Evolutionary conservation across 495 filamentous ascomycete genomes (phyloP).

Genomic region (Hypoxylon perforatum): DNA sequence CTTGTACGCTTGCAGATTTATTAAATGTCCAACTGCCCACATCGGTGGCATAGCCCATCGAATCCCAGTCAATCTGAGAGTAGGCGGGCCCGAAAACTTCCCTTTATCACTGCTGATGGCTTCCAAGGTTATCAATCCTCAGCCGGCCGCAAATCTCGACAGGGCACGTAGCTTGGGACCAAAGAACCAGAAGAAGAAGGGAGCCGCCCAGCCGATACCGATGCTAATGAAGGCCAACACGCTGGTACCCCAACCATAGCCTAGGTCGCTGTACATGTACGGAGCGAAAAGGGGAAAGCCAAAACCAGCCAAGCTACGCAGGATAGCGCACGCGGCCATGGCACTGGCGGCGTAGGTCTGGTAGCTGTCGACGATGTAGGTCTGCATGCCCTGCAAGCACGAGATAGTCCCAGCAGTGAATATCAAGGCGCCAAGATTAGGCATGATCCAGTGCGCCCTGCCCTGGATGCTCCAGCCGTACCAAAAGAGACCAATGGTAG

Average conservation of each 20-base stretch:
- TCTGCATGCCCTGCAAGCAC: constrained; percentile 76
- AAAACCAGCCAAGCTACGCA: constrained; percentile 77
- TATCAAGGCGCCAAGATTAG: constrained; percentile 73
- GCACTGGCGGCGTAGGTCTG: constrained; percentile 79
- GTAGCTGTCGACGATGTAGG: constrained; percentile 83
- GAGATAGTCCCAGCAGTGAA: constrained; percentile 71
- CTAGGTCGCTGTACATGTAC: constrained; percentile 67
- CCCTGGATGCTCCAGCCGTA: constrained; percentile 78
- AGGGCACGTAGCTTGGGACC: constrained; percentile 60
- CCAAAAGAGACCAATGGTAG: constrained; percentile 73
- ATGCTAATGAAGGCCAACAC: constrained; percentile 65
- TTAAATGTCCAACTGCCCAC: no score
- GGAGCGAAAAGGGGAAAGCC: constrained; percentile 82
- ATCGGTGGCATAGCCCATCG: no score
- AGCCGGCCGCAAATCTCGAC: constrained; percentile 75
- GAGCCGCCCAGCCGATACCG: constrained; percentile 60
- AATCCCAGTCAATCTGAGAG: no score
- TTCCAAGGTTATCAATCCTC: no score
- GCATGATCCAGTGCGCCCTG: constrained; percentile 74
- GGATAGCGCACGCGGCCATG: constrained; percentile 71
- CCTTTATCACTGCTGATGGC: no score
- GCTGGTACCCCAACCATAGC: constrained; percentile 67
- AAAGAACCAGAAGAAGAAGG: constrained; percentile 63
- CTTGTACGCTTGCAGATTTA: no score
- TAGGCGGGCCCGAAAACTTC: no score